Conservation (phyloP, 176 grass and related monocot genomes). For the Phoenix roebelenii region DNA sequence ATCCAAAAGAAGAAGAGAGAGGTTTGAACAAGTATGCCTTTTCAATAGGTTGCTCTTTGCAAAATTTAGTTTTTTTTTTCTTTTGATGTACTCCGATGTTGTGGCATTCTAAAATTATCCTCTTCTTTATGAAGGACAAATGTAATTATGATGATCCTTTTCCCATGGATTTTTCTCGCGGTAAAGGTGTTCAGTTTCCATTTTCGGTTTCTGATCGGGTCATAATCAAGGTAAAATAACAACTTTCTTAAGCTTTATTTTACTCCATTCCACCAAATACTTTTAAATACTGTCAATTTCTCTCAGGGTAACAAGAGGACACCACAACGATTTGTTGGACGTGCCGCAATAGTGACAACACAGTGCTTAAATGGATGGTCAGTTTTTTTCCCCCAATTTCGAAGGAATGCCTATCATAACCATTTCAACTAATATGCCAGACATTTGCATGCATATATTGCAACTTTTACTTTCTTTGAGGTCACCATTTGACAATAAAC, state of each 20-base stretch:
- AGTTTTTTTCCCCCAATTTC: not conserved
- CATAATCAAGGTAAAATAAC: conserved; percentile 63
- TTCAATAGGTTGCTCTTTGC: not conserved
- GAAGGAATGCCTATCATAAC: too few species aligned
- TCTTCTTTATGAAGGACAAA: conserved; percentile 54
- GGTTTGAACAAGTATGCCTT: conserved; percentile 37
- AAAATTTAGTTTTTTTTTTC: not conserved
- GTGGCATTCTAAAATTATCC: conserved; percentile 8
- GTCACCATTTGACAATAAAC: too few species aligned
- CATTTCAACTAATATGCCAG: too few species aligned
- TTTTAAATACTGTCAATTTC: not conserved
- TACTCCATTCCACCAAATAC: not conserved
- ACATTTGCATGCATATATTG: too few species aligned
- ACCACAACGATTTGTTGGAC: conserved; percentile 62
- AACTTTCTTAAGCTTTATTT: not conserved
- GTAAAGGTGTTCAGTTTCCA: conserved; percentile 71
- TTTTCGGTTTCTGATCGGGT: conserved; percentile 70
- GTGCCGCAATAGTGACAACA: conserved; percentile 53
- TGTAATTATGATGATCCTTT: conserved; percentile 45
- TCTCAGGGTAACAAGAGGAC: conserved; percentile 77
- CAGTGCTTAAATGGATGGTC: conserved; percentile 97
- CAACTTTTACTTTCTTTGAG: too few species aligned
- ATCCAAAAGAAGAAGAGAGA: conserved; percentile 63
- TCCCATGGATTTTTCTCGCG: conserved; percentile 39
- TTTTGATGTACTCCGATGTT: not conserved